Conservation (phyloP, 176 grass and related monocot species). For the Musa schizocarpa region DNA sequence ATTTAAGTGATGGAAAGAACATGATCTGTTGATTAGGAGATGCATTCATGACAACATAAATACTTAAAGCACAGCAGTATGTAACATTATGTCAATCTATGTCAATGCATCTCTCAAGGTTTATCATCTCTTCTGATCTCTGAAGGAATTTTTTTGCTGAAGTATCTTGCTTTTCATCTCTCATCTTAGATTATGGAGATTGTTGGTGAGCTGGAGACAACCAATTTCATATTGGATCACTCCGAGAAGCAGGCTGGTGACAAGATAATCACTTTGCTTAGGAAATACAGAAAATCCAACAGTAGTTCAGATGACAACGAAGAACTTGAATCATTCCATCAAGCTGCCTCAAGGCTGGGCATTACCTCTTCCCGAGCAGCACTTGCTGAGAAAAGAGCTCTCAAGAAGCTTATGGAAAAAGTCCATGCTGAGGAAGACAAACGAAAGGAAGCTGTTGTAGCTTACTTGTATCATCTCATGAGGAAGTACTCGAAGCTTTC, state of each 20-base stretch:
- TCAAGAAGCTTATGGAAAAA: constrained; percentile 90
- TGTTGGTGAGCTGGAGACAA: constrained; percentile 57
- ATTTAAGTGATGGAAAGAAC: too few relatives aligned
- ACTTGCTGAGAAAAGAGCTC: constrained; percentile 82
- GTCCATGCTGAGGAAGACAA: constrained; percentile 71
- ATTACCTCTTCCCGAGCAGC: constrained; percentile 87
- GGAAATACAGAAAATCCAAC: constrained; percentile 50
- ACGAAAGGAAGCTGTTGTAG: constrained; percentile 66
- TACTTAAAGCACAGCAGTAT: background rate
- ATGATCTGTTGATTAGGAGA: too few relatives aligned
- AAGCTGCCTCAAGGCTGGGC: constrained; percentile 68
- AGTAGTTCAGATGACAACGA: constrained; percentile 43
- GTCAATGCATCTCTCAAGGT: too few relatives aligned
- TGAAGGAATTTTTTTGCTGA: constrained; percentile 15
- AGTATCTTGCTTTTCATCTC: constrained; percentile 1
- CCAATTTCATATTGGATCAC: constrained; percentile 67
- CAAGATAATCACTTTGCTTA: constrained; percentile 75
- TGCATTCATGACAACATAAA: background rate
- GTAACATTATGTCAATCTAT: background rate
- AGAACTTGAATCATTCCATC: constrained; percentile 78
- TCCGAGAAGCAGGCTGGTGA: constrained; percentile 96
- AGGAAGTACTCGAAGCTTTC: constrained; percentile 94
- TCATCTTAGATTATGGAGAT: constrained; percentile 68
- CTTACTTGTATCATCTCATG: constrained; percentile 77
- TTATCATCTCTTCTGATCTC: background rate